These are phyloP conservation scores for Sclerotinia sclerotiorum DNA, from an alignment of 2,329 filamentous ascomycete species.

Conservation along the genomic window DNA sequence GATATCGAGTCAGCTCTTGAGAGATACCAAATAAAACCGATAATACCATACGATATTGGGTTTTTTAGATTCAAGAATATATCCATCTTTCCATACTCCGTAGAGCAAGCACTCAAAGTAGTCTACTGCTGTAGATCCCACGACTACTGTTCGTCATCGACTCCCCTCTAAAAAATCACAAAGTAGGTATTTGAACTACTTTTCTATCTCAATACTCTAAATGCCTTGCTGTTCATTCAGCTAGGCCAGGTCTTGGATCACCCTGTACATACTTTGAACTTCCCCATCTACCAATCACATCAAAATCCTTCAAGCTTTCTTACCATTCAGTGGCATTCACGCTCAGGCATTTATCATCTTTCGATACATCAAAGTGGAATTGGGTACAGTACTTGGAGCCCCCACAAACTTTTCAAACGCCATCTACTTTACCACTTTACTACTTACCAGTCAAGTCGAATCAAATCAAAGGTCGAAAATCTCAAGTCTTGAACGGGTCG, in stretches of 20 bases:
- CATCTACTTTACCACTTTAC: background rate
- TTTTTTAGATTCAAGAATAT: background rate
- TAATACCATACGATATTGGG: background rate
- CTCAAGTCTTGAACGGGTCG: background rate
- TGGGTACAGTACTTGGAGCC: background rate
- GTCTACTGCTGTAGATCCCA: background rate
- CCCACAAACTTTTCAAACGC: background rate
- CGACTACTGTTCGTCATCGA: slow-evolving; percentile 9
- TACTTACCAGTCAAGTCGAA: background rate
- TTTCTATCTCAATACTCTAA: no score
- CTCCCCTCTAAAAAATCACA: background rate
- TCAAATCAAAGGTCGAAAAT: background rate
- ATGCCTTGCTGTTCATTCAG: slow-evolving; percentile 6
- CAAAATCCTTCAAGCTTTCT: background rate
- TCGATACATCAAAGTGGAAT: background rate
- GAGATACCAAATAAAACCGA: background rate
- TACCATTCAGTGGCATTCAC: background rate
- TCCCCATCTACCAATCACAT: background rate
- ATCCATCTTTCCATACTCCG: background rate
- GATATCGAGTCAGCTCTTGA: no score
- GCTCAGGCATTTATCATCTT: slow-evolving; percentile 5
- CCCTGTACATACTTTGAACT: background rate
- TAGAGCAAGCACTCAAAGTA: background rate
- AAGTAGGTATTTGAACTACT: no score
- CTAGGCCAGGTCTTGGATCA: background rate